These are phyloP conservation scores for Triangularia verruculosa DNA, from an alignment of 2,329 filamentous ascomycete species.

Conservation along the genomic window DNA sequence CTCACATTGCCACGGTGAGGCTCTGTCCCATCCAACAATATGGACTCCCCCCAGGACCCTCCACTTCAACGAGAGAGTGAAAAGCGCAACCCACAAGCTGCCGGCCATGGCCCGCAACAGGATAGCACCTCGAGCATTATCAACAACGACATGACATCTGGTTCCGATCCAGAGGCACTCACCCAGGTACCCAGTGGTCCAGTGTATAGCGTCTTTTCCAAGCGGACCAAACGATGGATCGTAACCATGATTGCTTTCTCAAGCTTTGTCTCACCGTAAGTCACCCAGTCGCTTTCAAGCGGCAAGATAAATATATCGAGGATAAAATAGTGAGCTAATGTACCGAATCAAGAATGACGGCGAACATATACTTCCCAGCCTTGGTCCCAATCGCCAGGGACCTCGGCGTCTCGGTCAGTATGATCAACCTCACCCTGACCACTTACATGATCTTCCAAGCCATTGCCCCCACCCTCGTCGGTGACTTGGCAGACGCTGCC, in stretches of 20 bases:
- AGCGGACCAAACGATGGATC: constrained; percentile 49
- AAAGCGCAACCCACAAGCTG: neutral
- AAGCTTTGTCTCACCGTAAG: constrained; percentile 50
- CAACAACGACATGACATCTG: neutral
- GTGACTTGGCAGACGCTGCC: constrained; percentile 58
- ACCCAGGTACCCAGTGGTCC: constrained; percentile 39
- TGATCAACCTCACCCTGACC: constrained; percentile 52
- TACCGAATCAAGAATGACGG: constrained; percentile 41
- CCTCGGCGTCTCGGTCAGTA: constrained; percentile 37
- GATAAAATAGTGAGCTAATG: neutral
- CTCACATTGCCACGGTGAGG: neutral
- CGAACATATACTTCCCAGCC: constrained; percentile 55
- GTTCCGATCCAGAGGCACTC: constrained; percentile 35
- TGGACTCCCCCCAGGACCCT: neutral
- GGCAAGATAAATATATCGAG: no score
- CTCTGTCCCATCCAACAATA: neutral
- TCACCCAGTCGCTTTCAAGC: no score
- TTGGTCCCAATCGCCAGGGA: constrained; percentile 39
- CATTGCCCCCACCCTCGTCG: constrained; percentile 58
- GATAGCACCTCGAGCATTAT: neutral
- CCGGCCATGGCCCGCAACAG: neutral
- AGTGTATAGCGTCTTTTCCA: constrained; percentile 41
- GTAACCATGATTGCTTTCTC: constrained; percentile 50
- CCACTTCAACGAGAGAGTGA: neutral
- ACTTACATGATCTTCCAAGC: constrained; percentile 65